Conservation (phyloP, 371 early-diverging fungal genomes). For the Rhizopus sp. region DNA sequence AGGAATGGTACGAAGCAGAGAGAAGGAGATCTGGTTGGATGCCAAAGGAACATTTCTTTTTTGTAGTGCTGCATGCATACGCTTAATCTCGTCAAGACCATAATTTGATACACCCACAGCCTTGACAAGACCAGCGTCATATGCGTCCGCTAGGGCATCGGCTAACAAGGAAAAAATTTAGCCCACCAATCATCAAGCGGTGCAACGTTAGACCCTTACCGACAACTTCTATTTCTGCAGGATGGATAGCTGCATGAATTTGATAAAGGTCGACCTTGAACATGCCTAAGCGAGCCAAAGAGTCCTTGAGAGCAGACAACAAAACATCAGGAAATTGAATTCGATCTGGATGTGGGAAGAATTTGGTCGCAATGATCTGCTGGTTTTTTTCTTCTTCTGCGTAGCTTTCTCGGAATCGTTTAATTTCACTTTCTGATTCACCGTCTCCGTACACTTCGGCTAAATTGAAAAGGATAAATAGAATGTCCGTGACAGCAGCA, state of each 20-base stretch:
- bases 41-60: slow-evolving; percentile 56
- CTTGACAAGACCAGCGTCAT: slow-evolving; percentile 55
- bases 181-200: background rate
- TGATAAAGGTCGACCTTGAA: slow-evolving; percentile 70
- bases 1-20: slow-evolving; percentile 50
- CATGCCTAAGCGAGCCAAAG: slow-evolving; percentile 55
- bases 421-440: slow-evolving; percentile 54
- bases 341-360: slow-evolving; percentile 40
- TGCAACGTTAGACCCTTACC: slow-evolving; percentile 26
- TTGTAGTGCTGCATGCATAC: slow-evolving; percentile 53
- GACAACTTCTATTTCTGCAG: slow-evolving; percentile 48
- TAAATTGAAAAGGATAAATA: slow-evolving; percentile 23
- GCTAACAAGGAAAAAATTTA: slow-evolving; percentile 20
- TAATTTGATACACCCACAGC: slow-evolving; percentile 75
- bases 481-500: background rate
- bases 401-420: slow-evolving; percentile 30
- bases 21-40: slow-evolving; percentile 57
- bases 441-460: slow-evolving; percentile 62
- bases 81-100: slow-evolving; percentile 45
- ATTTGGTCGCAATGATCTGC: slow-evolving; percentile 58
- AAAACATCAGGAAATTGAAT: slow-evolving; percentile 46
- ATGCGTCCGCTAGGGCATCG: slow-evolving; percentile 54
- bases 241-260: slow-evolving; percentile 71
- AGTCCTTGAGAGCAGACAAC: slow-evolving; percentile 50
- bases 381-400: slow-evolving; percentile 22